phyloP scores from a whole-genome alignment of 768 basidiomycete genomes.

The Phlebiopsis gigantea region DNA sequence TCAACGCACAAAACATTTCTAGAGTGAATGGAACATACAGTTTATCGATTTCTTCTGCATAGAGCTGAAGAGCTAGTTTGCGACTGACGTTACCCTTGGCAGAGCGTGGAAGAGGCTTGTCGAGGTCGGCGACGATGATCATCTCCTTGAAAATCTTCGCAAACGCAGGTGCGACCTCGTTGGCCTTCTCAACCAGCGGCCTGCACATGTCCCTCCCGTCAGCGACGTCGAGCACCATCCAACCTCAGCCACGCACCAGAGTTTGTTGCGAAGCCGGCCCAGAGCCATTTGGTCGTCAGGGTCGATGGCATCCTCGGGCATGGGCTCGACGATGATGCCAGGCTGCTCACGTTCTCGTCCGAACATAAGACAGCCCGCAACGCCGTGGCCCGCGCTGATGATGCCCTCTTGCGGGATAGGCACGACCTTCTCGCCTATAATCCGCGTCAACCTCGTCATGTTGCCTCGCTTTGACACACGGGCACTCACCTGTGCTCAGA shows the following conservation, averaged over 20 bases:
- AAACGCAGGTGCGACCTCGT: slow-evolving; percentile 23
- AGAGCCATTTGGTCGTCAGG: background rate
- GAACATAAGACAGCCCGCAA: slow-evolving; percentile 14
- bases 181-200: slow-evolving; percentile 20
- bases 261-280: slow-evolving; percentile 7
- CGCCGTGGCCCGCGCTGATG: background rate
- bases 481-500: slow-evolving; percentile 11
- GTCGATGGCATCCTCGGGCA: slow-evolving; percentile 2
- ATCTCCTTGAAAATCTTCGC: slow-evolving; percentile 28
- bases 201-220: slow-evolving; percentile 10
- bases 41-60: slow-evolving; percentile 9
- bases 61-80: slow-evolving; percentile 4
- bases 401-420: slow-evolving; percentile 9
- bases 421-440: slow-evolving; percentile 13
- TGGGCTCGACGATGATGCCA: slow-evolving; percentile 15
- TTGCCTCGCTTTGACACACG: too few species aligned
- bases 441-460: too few species aligned
- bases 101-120: slow-evolving; percentile 11
- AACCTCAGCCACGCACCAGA: slow-evolving; percentile 10
- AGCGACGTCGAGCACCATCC: background rate
- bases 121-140: slow-evolving; percentile 8
- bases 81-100: slow-evolving; percentile 12
- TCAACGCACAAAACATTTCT: background rate
- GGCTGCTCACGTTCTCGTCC: slow-evolving; percentile 13
- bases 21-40: slow-evolving; percentile 3